Evolutionary conservation across 768 basidiomycete species (phyloP).

Genomic region (Serendipita sp.): DNA sequence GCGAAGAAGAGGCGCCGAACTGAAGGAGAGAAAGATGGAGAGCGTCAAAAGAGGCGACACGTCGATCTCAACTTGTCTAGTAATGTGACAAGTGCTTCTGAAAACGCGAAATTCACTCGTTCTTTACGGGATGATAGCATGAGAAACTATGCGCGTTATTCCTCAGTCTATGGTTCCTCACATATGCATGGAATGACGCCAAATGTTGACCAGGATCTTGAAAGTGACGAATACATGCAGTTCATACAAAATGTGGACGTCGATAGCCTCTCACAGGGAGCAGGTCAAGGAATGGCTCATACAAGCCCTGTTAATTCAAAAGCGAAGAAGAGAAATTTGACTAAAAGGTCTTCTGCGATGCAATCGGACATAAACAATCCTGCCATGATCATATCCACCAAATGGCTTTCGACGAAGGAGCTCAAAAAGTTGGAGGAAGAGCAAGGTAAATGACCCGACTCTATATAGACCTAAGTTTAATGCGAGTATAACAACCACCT

Average conservation of each 20-base stretch:
- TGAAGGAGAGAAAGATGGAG: too few species aligned
- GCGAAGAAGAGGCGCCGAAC: too few species aligned
- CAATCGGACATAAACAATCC: constrained; percentile 24
- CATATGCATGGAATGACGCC: too few species aligned
- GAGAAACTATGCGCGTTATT: too few species aligned
- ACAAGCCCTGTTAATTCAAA: too few species aligned
- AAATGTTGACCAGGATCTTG: not conserved
- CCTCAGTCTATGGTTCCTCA: too few species aligned
- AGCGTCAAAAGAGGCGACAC: not conserved
- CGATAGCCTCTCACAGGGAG: constrained; percentile 1
- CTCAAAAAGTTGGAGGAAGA: constrained; percentile 50
- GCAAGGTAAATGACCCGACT: constrained; percentile 32
- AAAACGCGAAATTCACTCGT: too few species aligned
- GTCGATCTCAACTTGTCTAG: not conserved
- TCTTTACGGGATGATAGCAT: too few species aligned
- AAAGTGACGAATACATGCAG: not conserved
- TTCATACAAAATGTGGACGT: not conserved
- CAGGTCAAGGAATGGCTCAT: not conserved
- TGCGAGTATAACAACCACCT: not conserved
- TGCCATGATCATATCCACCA: constrained; percentile 54
- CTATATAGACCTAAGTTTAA: not conserved
- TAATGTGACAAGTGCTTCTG: too few species aligned
- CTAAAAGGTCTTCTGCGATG: not conserved
- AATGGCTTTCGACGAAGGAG: constrained; percentile 60
- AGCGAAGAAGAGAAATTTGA: not conserved